Percentiles rank a stretch among this genome's conserved stretches.
These are phyloP conservation scores for Rhodotorula diobovata DNA, from an alignment of 768 basidiomycete genomes.

Conservation along the genomic window DNA sequence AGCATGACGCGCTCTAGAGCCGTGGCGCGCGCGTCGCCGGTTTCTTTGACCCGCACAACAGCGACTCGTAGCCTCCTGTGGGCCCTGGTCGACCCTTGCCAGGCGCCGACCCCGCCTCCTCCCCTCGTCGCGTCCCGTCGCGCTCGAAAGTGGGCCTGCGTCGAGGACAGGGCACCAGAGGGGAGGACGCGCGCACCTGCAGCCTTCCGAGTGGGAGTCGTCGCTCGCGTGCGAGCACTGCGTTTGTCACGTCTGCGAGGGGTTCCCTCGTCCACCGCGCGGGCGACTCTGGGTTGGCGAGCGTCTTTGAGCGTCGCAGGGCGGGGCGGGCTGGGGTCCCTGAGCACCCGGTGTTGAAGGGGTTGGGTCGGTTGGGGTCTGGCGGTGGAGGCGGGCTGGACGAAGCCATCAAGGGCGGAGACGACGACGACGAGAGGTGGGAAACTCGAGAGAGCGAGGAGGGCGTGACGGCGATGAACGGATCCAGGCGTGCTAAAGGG, in stretches of 20 bases:
- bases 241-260: conserved; percentile 29
- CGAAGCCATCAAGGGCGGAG: background rate
- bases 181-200: background rate
- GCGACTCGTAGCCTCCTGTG: no score
- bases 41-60: no score
- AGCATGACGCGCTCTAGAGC: background rate
- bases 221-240: conserved; percentile 1
- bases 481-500: background rate
- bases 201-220: background rate
- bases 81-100: no score
- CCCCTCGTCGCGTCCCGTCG: background rate
- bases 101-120: background rate
- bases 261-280: conserved; percentile 25
- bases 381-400: conserved; percentile 20
- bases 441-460: background rate
- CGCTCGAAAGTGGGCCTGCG: no score
- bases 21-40: no score
- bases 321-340: background rate
- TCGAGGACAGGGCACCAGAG: no score
- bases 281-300: conserved; percentile 25
- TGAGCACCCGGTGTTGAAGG: background rate
- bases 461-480: background rate
- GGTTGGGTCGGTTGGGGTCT: conserved; percentile 12
- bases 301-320: conserved; percentile 19
- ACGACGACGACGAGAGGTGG: background rate